phyloP scores from a whole-genome alignment of 2,329 filamentous ascomycete genomes.

The Arachnomyces sp. region DNA sequence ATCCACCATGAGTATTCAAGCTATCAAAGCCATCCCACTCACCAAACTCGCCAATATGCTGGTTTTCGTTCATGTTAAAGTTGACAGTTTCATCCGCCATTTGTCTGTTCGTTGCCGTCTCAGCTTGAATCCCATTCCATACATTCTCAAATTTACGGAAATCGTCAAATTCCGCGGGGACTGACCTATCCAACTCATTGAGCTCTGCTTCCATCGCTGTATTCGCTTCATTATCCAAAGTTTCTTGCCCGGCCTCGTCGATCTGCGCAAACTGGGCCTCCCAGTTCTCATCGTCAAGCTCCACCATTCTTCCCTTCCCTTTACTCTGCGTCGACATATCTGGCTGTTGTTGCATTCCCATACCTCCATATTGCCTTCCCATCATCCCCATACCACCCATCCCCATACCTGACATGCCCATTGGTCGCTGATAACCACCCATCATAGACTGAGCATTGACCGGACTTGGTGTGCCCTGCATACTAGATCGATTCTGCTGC shows the following conservation, averaged over 20 bases:
- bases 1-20: constrained; percentile 56
- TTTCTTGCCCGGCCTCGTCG: constrained; percentile 51
- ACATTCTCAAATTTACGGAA: constrained; percentile 86
- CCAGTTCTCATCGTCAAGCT: constrained; percentile 90
- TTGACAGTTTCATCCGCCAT: constrained; percentile 59
- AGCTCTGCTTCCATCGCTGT: constrained; percentile 77
- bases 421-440: constrained; percentile 24
- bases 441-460: constrained; percentile 38
- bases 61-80: constrained; percentile 38
- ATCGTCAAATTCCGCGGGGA: constrained; percentile 55
- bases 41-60: constrained; percentile 63
- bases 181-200: constrained; percentile 80
- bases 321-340: constrained; percentile 58
- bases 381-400: constrained; percentile 51
- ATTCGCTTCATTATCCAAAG: constrained; percentile 57
- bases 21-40: constrained; percentile 72
- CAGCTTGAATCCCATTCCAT: constrained; percentile 41
- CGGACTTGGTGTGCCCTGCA: constrained; percentile 55
- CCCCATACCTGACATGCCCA: constrained; percentile 40
- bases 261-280: constrained; percentile 92
- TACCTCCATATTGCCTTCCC: constrained; percentile 39
- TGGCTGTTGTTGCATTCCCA: constrained; percentile 33
- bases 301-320: constrained; percentile 73
- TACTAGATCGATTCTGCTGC: constrained; percentile 56
- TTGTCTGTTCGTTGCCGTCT: constrained; percentile 41